Conservation (phyloP, 805 yeast species). For the Cyberlindnera maritima region DNA sequence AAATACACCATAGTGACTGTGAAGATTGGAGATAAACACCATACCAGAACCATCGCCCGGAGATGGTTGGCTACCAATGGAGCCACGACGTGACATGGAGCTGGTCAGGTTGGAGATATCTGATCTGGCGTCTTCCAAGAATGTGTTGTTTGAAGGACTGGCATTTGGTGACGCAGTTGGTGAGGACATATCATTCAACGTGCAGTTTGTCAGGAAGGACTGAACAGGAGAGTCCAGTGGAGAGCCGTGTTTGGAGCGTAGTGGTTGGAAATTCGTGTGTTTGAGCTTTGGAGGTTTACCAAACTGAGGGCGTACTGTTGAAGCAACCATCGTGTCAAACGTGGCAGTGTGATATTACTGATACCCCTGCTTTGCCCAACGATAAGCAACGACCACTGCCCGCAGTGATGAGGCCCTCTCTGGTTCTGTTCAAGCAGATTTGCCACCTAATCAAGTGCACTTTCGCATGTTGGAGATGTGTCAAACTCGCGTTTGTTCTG, state of each 20-base stretch:
- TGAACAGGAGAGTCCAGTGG: neutral
- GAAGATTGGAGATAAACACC: slow-evolving; percentile 9
- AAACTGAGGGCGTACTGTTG: neutral
- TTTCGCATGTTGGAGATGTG: no score
- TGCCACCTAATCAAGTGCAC: neutral
- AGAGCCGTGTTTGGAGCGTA: neutral
- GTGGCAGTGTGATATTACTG: no score
- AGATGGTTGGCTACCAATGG: neutral
- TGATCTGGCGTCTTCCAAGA: slow-evolving; percentile 8
- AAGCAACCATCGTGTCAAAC: neutral
- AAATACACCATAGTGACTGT: slow-evolving; percentile 13
- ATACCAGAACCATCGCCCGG: slow-evolving; percentile 3
- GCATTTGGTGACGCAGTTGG: neutral
- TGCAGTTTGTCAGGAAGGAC: neutral
- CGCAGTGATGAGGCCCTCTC: neutral
- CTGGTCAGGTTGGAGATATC: slow-evolving; percentile 8
- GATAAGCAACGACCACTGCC: no score
- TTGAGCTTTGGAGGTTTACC: no score
- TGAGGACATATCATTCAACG: neutral
- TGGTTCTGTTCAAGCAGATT: no score
- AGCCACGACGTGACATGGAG: slow-evolving; percentile 3
- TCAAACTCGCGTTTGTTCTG: neutral
- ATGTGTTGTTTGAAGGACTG: neutral
- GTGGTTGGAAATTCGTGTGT: neutral
- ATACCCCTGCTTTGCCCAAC: no score